Percentiles rank a stretch among this genome's conserved stretches.
Conservation (phyloP, 2,329 filamentous ascomycete species). For the Calonectria crousiana region DNA sequence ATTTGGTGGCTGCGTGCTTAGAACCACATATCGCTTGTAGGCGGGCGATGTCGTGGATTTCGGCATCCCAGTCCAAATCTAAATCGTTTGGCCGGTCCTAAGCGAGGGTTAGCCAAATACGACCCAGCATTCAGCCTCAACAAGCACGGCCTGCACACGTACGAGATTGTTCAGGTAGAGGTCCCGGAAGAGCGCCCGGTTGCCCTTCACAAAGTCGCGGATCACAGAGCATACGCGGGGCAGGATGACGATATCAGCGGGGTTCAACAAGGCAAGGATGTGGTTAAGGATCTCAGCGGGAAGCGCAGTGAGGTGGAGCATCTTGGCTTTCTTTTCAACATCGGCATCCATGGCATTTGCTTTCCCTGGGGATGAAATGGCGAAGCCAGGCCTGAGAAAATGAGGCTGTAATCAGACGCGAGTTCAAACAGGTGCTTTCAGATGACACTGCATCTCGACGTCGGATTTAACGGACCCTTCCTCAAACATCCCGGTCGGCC, state of each 20-base stretch:
- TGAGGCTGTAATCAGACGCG: background rate
- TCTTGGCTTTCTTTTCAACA: conserved; percentile 12
- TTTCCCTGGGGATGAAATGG: background rate
- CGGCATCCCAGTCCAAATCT: conserved; percentile 56
- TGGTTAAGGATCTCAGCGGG: conserved; percentile 74
- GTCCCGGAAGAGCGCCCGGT: conserved; percentile 70
- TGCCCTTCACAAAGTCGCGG: conserved; percentile 66
- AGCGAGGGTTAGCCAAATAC: background rate
- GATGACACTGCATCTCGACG: background rate
- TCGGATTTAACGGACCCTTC: conserved; percentile 16
- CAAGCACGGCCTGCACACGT: conserved; percentile 37
- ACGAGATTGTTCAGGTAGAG: conserved; percentile 72
- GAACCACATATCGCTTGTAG: conserved; percentile 58
- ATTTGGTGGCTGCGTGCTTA: conserved; percentile 46
- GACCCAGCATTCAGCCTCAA: background rate
- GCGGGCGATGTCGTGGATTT: conserved; percentile 58
- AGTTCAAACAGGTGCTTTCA: background rate
- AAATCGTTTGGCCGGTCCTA: conserved; percentile 51
- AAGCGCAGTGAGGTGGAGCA: conserved; percentile 50
- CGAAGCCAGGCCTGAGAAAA: background rate
- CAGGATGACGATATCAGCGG: conserved; percentile 67
- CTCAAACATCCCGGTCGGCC: background rate
- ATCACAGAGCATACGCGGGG: conserved; percentile 65
- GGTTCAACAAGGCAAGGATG: conserved; percentile 68
- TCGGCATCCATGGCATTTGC: conserved; percentile 18